Conservation (phyloP, 306 rosid species). For the Hylodesmum podocarpum region DNA sequence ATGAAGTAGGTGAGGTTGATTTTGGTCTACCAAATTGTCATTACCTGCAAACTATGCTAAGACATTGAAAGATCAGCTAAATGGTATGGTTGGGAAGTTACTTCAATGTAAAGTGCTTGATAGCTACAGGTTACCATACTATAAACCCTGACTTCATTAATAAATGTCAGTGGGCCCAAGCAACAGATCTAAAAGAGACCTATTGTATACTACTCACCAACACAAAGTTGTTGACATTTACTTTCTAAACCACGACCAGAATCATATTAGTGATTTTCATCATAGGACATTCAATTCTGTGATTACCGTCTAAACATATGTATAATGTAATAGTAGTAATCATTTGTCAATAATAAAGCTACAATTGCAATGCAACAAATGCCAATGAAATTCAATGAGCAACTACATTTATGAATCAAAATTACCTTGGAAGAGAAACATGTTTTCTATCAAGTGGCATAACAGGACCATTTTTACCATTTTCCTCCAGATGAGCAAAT, state of each 20-base stretch:
- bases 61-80: constrained; percentile 14
- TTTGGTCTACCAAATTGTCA: constrained; percentile 15
- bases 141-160: background rate
- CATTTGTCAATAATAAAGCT: background rate
- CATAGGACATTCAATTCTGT: background rate
- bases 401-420: constrained; percentile 3
- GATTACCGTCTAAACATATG: background rate
- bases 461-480: constrained; percentile 81
- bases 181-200: background rate
- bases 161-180: background rate
- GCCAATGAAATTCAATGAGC: constrained; percentile 14
- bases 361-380: background rate
- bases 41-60: background rate
- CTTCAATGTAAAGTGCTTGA: background rate
- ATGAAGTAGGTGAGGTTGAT: constrained; percentile 6
- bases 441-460: constrained; percentile 92
- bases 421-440: constrained; percentile 92
- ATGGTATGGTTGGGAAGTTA: constrained; percentile 4
- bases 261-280: background rate
- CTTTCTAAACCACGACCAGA: background rate
- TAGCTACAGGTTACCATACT: constrained; percentile 8
- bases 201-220: background rate
- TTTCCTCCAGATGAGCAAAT: constrained; percentile 94
- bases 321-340: background rate
- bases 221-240: background rate